A percentile compares a stretch with the other conserved stretches of the same genome.
phyloP scores from a whole-genome alignment of 2,329 filamentous ascomycete species.

The Onygenales sp. region DNA sequence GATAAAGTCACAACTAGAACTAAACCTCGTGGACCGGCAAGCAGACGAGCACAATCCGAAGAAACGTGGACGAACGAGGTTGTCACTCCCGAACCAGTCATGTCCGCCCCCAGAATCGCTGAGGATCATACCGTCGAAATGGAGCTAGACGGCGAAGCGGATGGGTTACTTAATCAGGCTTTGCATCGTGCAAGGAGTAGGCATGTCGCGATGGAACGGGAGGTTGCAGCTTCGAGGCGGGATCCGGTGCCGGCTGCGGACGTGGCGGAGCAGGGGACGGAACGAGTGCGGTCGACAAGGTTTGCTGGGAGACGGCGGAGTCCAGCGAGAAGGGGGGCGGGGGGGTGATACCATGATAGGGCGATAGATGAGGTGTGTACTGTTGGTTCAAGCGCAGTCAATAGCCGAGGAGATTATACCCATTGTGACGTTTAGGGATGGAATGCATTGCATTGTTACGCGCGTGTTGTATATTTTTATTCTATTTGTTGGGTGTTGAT shows the following conservation, averaged over 20 bases:
- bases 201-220: not conserved
- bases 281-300: constrained; percentile 5
- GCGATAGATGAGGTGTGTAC: too few species aligned
- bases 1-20: constrained; percentile 13
- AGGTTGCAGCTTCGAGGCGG: not conserved
- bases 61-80: constrained; percentile 30
- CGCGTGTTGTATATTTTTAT: too few species aligned
- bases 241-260: not conserved
- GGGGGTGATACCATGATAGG: not conserved
- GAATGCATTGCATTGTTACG: too few species aligned
- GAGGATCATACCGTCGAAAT: constrained; percentile 24
- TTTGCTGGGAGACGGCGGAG: constrained; percentile 7
- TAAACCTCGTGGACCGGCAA: constrained; percentile 5
- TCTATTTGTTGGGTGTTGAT: too few species aligned
- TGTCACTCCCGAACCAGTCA: constrained; percentile 17
- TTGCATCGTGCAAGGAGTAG: constrained; percentile 18
- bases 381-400: too few species aligned
- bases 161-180: constrained; percentile 30
- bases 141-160: constrained; percentile 35
- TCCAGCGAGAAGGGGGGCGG: constrained; percentile 4
- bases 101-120: constrained; percentile 13
- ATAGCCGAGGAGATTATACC: too few species aligned
- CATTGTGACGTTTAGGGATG: too few species aligned
- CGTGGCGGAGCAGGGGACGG: not conserved
- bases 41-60: constrained; percentile 9